Evolutionary conservation across 78 protist genomes (phyloP), one percentile per base, ranked within the genome.

Genomic region (Emiliania huxleyi): DNA sequence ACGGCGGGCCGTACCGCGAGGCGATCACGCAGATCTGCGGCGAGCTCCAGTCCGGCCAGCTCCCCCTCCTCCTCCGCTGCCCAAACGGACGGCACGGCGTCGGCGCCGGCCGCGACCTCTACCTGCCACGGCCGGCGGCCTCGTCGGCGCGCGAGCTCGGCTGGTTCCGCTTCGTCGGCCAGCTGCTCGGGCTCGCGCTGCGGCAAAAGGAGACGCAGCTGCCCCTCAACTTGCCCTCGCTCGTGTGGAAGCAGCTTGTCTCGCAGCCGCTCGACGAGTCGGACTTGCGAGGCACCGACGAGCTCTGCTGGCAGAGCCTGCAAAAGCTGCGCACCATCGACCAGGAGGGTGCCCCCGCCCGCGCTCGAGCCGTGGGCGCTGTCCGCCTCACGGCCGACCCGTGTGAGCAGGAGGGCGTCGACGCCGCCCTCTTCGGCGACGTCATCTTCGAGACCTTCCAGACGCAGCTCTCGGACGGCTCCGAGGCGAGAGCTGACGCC

Each of bases 1-100:
- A n/a, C 35, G 95, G 95, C 38, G 95, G 95, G n/a, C 90, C 88
- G 45, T 94, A 45, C 92, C 95, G 95, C 69, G 95, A 94, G 46
- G 56, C 93, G 26, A 21, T 94, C 69, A 6, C 87, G 26, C 87
- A 73, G 4, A 29, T 91, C 2, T 91, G 90, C 43, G 55, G 90
- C 22, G 95, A 94, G 91, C 90, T 94, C 38, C 94, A 90, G 69
- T 55, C 92, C 33, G 56, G 1, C 29, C 26, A 8, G 73, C n/a
- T 69, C 92, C 83, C 91, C 42, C 87, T 87, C 44, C 69, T 93
- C 91, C 44, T 87, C 44, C 93, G 92, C 19, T 92, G 84, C 38
- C 97, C 97, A 35, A 96, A 96, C 83, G 85, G 52, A 2, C 26
- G 15, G 29, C 48, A 56, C 12, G 48, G n/a, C 37, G 69, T 81